Base-by-base conservation (phyloP, 768 basidiomycete species). In the Steccherinum ochraceum region DNA sequence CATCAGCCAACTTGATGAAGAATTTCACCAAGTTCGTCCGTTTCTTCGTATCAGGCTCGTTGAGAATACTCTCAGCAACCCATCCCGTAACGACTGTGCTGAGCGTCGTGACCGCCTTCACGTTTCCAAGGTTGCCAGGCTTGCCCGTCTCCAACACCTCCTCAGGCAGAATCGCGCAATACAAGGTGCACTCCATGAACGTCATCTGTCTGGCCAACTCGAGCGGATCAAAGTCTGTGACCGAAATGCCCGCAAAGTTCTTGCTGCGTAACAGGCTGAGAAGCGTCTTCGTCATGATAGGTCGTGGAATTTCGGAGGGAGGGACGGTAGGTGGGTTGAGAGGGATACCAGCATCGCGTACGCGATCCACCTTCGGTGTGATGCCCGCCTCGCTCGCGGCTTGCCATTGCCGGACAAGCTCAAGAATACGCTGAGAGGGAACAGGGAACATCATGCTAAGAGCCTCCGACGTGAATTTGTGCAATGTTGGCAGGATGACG, bases 201-300 rank as follows among this genome's bases (percentile, higher is more conserved):
- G 95, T 96, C 58, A 98, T 64, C 68, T 99, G 96, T 45, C 96
- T 78, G 5, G 93, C 93, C 41, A 98, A 75, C 66, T 99, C 96
- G 56, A 94, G 69, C 25, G 88, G 72, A 61, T 98, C 93, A 60
- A 99, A 93, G 60, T 99, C 96, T n/a, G 84, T 89, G 5, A 95
- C 73, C 18, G 74, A 67, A 46, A 93, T 81, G 2, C 74, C 66
- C 7, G 69, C 61, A 52, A 82, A 89, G 56, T 81, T 79, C 64
- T 75, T 83, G 63, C 76, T 79, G 50, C 88, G 77, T 41, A 96
- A 71, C 12, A 80, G 68, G 4, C 79, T 70, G 26, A 93, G 74
- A 18, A 95, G 72, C 0, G 79, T 73, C 69, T 90, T 93, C 50
- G 82, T 89, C 75, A 97, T 88, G 57, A 84, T 75, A 3, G 94